Base-by-base conservation (phyloP, 352 stramenopile species). In the Phytophthora sp. region DNA sequence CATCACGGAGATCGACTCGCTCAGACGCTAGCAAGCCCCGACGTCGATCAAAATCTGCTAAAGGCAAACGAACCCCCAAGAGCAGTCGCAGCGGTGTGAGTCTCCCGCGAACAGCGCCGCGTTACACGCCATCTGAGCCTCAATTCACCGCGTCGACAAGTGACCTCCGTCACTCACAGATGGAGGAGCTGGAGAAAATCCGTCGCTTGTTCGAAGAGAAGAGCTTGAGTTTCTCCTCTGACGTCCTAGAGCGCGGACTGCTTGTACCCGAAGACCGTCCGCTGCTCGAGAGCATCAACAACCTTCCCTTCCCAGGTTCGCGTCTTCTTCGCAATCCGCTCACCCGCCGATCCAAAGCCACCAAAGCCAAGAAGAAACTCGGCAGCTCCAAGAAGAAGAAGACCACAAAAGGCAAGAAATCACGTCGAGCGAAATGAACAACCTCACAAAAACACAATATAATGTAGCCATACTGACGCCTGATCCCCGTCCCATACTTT, bases 111-210 rank as follows among this genome's bases (percentile, higher is more conserved):
- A 36, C 50, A 55, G 30, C 23, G n/a, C 2, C 46, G 7, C 49
- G 2, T 18, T 57, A 38, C 27, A 52, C n/a, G 2, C 21, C 39
- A 1, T 13, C 39, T 2, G 58, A 62, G n/a, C 7, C 52, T 29
- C 47, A 46, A 30, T 46, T 52, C 21, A 44, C 57, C 8, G 52
- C 69, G 5, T 73, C 69, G 4, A 78, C 74, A n/a, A 93, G 84
- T 27, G 80, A 87, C 7, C 63, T 91, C 47, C 78, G 84, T 13
- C 61, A 69, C 1, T 66, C 80, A 24, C 81, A 93, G 45, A 56
- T 88, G 29, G 53, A 80, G 20, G 84, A 93, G 35, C 27, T 93
- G 23, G 80, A 90, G 31, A 82, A 87, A 11, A 91, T 93, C 54
- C 82, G 80, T 2, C 50, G 66, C 0, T 62, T 89, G 2, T 93